phyloP scores from a whole-genome alignment of 2,329 filamentous ascomycete genomes.

The Leptographium procerum region DNA sequence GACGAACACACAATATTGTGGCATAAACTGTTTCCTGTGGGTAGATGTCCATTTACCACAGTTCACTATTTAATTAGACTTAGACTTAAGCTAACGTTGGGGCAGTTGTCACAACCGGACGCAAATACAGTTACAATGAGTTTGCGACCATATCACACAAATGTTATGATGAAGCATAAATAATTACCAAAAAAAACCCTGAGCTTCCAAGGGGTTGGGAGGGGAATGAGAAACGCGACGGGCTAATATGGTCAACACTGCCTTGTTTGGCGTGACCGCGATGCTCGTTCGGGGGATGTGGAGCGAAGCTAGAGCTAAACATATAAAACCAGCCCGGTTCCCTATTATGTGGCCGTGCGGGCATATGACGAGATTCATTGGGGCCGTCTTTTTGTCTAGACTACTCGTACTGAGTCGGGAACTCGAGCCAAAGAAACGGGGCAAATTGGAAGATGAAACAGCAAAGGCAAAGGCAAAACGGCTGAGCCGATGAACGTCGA shows the following conservation, averaged over 20 bases:
- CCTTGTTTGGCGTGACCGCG: neutral
- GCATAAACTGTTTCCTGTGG: neutral
- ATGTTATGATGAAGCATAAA: neutral
- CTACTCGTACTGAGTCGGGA: neutral
- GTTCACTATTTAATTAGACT: neutral
- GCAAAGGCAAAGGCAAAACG: neutral
- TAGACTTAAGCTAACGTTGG: too few relatives aligned
- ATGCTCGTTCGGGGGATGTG: neutral
- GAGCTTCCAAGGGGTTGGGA: too few relatives aligned
- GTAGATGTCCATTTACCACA: neutral
- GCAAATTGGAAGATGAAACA: too few relatives aligned
- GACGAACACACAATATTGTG: neutral
- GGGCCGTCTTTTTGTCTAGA: neutral
- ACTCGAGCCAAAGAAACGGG: neutral
- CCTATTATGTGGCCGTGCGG: neutral
- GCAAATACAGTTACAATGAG: neutral
- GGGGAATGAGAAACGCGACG: too few relatives aligned
- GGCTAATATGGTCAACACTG: too few relatives aligned
- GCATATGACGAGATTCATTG: neutral
- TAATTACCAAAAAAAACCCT: neutral
- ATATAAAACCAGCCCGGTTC: neutral
- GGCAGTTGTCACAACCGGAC: neutral
- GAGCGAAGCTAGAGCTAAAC: neutral
- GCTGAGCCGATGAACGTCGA: neutral
- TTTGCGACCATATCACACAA: neutral